phyloP scores from a whole-genome alignment of 2,329 filamentous ascomycete species.

The Colletotrichum orchidophilum region DNA sequence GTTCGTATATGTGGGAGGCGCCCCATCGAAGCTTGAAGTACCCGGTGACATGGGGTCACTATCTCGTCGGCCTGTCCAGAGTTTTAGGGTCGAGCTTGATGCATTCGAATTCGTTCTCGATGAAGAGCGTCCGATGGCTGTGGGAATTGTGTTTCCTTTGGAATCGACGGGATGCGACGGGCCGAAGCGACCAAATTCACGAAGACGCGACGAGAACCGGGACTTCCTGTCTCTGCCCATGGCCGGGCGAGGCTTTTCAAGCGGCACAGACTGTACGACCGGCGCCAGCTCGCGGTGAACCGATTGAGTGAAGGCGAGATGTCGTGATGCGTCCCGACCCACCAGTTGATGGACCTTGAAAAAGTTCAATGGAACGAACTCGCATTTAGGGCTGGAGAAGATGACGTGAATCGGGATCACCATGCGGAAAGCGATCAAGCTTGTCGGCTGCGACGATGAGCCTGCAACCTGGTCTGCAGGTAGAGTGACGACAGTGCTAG shows the following conservation, averaged over 20 bases:
- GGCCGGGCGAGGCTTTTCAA: slow-evolving; percentile 32
- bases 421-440: slow-evolving; percentile 65
- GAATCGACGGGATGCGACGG: slow-evolving; percentile 39
- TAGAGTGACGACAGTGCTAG: slow-evolving; percentile 52
- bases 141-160: slow-evolving; percentile 42
- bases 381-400: slow-evolving; percentile 59
- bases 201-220: slow-evolving; percentile 6
- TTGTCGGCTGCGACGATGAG: slow-evolving; percentile 38
- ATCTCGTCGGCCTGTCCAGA: slow-evolving; percentile 40
- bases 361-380: slow-evolving; percentile 70
- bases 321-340: slow-evolving; percentile 62
- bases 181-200: slow-evolving; percentile 18
- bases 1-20: slow-evolving; percentile 28
- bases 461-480: slow-evolving; percentile 41
- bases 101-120: slow-evolving; percentile 39
- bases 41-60: slow-evolving; percentile 30
- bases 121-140: slow-evolving; percentile 37
- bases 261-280: slow-evolving; percentile 49
- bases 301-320: slow-evolving; percentile 67
- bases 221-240: slow-evolving; percentile 28
- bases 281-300: slow-evolving; percentile 70
- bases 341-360: slow-evolving; percentile 74
- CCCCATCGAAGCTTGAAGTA: slow-evolving; percentile 24
- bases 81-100: slow-evolving; percentile 45
- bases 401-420: slow-evolving; percentile 70